Conservation (phyloP, 2,329 filamentous ascomycete genomes). For the Pleomassaria siparia region DNA sequence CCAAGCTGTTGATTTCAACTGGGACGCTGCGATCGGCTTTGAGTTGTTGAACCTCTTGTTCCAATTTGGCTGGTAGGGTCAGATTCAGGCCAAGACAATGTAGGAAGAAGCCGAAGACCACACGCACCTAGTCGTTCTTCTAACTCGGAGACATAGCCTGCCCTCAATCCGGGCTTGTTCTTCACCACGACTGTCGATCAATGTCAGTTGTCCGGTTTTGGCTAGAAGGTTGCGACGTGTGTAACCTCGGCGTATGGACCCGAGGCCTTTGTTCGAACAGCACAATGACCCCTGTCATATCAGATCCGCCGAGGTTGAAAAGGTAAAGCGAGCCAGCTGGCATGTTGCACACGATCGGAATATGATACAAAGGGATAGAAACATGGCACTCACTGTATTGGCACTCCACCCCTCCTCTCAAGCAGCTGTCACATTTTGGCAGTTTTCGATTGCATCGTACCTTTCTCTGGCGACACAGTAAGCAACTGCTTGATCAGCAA, state of each 20-base stretch:
- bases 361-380: too few relatives aligned
- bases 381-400: slow-evolving; percentile 19
- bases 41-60: slow-evolving; percentile 19
- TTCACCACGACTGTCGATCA: slow-evolving; percentile 8
- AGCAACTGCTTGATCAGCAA: slow-evolving; percentile 17
- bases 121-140: slow-evolving; percentile 39
- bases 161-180: slow-evolving; percentile 44
- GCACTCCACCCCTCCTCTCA: slow-evolving; percentile 20
- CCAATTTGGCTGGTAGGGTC: slow-evolving; percentile 22
- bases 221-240: too few relatives aligned
- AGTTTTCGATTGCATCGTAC: slow-evolving; percentile 25
- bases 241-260: too few relatives aligned
- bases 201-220: too few relatives aligned
- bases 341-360: too few relatives aligned
- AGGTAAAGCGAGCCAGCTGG: too few relatives aligned
- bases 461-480: slow-evolving; percentile 29
- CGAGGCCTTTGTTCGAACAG: too few relatives aligned
- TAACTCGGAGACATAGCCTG: slow-evolving; percentile 44
- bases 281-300: too few relatives aligned
- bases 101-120: neutral
- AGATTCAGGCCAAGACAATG: neutral
- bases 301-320: too few relatives aligned
- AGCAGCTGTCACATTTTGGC: slow-evolving; percentile 25
- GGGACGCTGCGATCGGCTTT: slow-evolving; percentile 11
- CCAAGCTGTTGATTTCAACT: slow-evolving; percentile 6